Evolutionary conservation across 2,329 filamentous ascomycete genomes (phyloP).

Genomic region (Aspergillus novofumigatus): DNA sequence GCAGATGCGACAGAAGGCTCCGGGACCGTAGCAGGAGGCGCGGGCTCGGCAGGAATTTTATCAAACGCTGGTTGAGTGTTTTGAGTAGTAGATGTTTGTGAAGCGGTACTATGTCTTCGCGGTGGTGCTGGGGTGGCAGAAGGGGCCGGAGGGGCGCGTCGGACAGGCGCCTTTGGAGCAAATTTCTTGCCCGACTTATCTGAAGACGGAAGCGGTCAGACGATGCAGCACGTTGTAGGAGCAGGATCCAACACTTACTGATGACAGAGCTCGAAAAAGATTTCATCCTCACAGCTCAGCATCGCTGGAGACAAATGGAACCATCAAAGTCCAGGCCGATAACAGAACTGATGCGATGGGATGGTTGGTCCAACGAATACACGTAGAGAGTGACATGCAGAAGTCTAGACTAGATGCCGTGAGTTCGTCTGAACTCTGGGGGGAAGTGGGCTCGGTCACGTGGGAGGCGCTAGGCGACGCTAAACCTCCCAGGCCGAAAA

Average conservation of each 20-base stretch:
- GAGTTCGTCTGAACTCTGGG: constrained; percentile 18
- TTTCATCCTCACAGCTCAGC: constrained; percentile 34
- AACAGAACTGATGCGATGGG: not conserved
- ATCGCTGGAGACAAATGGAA: constrained; percentile 14
- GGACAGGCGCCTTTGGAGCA: constrained; percentile 65
- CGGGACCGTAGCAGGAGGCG: constrained; percentile 5
- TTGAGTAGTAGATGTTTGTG: constrained; percentile 27
- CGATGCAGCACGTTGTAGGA: not conserved
- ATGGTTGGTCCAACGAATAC: not conserved
- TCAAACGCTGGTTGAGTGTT: constrained; percentile 21
- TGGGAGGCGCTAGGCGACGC: constrained; percentile 32
- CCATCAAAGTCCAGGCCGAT: not conserved
- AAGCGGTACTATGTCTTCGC: constrained; percentile 37
- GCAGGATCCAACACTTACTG: constrained; percentile 33
- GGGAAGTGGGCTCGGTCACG: constrained; percentile 35
- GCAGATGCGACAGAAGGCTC: constrained; percentile 6
- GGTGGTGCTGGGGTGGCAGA: constrained; percentile 33
- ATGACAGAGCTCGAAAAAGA: constrained; percentile 54
- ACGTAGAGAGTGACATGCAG: constrained; percentile 16
- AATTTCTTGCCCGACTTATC: constrained; percentile 72
- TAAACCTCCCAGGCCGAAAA: constrained; percentile 36
- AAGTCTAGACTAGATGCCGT: constrained; percentile 22
- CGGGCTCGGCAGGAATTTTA: constrained; percentile 14
- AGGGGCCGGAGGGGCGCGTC: constrained; percentile 47
- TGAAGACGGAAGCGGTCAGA: constrained; percentile 16